Evolutionary conservation across 2,329 filamentous ascomycete genomes (phyloP).

Genomic region (Cephalotrichum gorgonifer): DNA sequence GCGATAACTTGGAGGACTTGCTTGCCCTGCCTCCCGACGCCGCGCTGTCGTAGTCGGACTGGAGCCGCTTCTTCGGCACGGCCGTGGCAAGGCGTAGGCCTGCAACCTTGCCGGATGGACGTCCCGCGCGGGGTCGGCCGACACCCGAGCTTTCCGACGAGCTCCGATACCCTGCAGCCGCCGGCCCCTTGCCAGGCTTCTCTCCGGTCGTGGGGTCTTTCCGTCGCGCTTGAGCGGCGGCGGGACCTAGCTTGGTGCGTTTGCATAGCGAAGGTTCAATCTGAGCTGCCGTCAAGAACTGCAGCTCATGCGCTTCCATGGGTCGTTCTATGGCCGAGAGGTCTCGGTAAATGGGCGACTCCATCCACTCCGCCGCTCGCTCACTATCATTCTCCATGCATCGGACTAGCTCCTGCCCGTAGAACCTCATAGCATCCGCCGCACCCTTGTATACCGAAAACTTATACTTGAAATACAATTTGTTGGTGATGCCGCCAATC

Average conservation of each 20-base stretch:
- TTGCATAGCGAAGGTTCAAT: constrained; percentile 1
- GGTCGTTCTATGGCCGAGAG: neutral
- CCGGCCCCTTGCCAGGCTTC: neutral
- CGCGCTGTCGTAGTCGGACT: neutral
- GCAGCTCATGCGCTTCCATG: neutral
- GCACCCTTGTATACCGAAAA: constrained; percentile 15
- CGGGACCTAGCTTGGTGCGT: neutral
- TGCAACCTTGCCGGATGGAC: neutral
- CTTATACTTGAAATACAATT: constrained; percentile 21
- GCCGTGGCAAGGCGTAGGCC: neutral
- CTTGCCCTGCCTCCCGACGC: constrained; percentile 19
- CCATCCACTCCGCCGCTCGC: neutral
- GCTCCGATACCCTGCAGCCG: neutral
- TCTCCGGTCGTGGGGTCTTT: neutral
- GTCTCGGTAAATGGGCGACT: neutral
- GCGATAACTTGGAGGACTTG: constrained; percentile 23
- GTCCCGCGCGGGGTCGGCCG: neutral
- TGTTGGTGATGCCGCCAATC: constrained; percentile 13
- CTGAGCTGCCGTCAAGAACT: neutral
- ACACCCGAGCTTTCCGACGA: neutral
- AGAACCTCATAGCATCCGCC: neutral
- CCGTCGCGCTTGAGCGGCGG: neutral
- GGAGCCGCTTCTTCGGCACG: constrained; percentile 2
- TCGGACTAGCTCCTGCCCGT: neutral
- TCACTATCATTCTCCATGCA: neutral